Evolutionary conservation across 495 filamentous ascomycete species (phyloP), one percentile per base, ranked within the genome.

Genomic region (Podospora anserina): DNA sequence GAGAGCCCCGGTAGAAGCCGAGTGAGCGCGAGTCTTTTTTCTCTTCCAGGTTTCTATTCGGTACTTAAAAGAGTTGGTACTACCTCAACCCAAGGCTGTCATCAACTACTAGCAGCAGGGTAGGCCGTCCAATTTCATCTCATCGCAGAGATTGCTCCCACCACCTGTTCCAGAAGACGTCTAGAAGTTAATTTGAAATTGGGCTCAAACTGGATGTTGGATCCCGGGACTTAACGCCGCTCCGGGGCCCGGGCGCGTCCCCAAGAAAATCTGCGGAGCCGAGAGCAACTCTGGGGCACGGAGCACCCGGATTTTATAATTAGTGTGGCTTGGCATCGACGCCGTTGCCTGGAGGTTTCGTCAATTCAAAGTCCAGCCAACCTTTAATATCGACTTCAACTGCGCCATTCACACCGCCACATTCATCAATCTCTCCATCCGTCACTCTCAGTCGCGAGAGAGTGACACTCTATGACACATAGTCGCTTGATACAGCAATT

Each of bases 201-300:
- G 4, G 30, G 30, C 23, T 23, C 23, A 32, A 32, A 32, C 30
- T 55, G 66, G 68, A 54, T 61, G 66, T 69, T 66, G 64, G 61
- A 67, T 66, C 65, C 64, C 68, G 68, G 59, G 15, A 49, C 23
- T 58, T 5, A 5, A 32, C 1, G 18, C 58, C 68, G 63, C 26
- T 63, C 26, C 63, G 60, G 68, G 44, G 27, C 68, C 30, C 44
- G 60, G 59, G n/a, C 49, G 9, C 3, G 13, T 26, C 5, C 3
- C 44, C 54, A 13, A 69, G 59, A 44, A 18, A 44, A 66, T 57
- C 63, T 53, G 55, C 55, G 55, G 55, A 58, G 55, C 55, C n/a
- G 55, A 58, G 64, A 64, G 64, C 39, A 16, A 49, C 39, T 6
- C 39, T 49, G 39, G 39, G 39, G 39, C 30, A 63, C 49, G 53